Percentiles rank a stretch among this genome's conserved stretches.
These are phyloP conservation scores for Plasmodium inui DNA, from an alignment of 169 alveolate species.

Conservation along the genomic window DNA sequence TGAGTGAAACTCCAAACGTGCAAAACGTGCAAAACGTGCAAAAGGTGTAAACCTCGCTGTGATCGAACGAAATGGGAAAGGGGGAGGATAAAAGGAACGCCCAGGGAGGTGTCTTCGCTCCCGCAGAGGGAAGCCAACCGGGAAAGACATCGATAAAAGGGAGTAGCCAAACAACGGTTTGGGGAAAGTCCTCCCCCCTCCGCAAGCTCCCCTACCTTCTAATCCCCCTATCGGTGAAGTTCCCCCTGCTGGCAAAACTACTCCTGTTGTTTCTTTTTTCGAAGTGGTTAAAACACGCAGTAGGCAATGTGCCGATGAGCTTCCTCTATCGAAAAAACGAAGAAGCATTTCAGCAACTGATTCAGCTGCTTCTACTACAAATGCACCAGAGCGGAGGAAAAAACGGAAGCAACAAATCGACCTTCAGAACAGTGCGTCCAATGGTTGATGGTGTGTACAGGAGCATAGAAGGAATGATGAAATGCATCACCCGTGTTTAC, in stretches of 20 bases:
- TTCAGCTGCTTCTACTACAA: not conserved
- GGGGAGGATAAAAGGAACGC: not conserved
- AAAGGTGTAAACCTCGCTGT: not conserved
- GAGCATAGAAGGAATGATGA: conserved; percentile 15
- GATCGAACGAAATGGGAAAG: not conserved
- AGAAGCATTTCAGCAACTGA: conserved; percentile 3
- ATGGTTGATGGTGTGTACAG: conserved; percentile 9
- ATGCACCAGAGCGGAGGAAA: conserved; percentile 1
- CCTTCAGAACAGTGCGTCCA: not conserved
- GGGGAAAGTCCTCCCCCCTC: not conserved
- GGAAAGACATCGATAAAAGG: not conserved
- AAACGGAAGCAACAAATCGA: not conserved
- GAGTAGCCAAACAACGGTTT: not conserved
- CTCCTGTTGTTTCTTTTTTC: not conserved
- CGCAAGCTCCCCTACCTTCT: not conserved
- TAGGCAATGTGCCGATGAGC: conserved; percentile 3
- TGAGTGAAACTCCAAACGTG: not conserved
- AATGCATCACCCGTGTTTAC: not conserved
- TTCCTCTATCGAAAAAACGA: conserved; percentile 13
- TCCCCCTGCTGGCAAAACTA: not conserved
- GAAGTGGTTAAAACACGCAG: not conserved
- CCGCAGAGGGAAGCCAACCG: not conserved
- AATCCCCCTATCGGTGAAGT: not conserved
- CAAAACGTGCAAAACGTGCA: not conserved
- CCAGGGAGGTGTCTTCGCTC: not conserved